Evolutionary conservation across 768 basidiomycete species (phyloP).

Genomic region (Phylloporus arenicola): DNA sequence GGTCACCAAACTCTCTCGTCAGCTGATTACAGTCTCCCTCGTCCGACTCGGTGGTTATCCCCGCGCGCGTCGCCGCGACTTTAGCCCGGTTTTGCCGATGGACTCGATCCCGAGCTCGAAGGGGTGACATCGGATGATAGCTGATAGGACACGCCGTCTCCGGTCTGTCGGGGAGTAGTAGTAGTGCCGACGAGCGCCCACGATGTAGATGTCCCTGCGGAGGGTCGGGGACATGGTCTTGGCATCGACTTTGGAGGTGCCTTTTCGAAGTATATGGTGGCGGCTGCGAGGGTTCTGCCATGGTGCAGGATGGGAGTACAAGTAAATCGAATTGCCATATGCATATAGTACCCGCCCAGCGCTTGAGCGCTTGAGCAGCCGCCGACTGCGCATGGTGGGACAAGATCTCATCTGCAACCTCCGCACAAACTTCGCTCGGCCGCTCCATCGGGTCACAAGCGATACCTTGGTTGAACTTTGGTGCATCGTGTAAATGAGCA

Average conservation of each 20-base stretch:
- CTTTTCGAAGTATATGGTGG: too few relatives aligned
- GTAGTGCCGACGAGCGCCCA: too few relatives aligned
- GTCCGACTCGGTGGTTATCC: constrained; percentile 38
- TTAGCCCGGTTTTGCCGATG: constrained; percentile 43
- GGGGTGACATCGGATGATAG: too few relatives aligned
- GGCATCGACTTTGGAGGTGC: constrained; percentile 15
- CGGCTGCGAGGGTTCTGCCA: not conserved
- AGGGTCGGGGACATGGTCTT: constrained; percentile 41
- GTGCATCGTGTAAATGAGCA: too few relatives aligned
- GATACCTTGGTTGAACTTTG: too few relatives aligned
- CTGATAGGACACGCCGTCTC: constrained; percentile 49
- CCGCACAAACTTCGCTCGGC: too few relatives aligned
- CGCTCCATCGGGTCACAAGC: too few relatives aligned
- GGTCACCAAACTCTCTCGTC: constrained; percentile 52
- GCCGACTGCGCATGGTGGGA: not conserved
- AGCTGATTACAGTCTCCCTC: constrained; percentile 49
- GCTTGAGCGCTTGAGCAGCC: too few relatives aligned
- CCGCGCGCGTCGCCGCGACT: constrained; percentile 40
- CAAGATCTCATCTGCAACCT: not conserved
- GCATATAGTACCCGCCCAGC: constrained; percentile 6
- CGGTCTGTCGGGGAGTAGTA: constrained; percentile 26
- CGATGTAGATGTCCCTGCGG: constrained; percentile 45
- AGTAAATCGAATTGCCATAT: constrained; percentile 6
- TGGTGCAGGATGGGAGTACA: not conserved
- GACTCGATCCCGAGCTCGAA: constrained; percentile 46